These are phyloP conservation scores for Myxozyma mucilagina DNA, from an alignment of 805 yeast species.

Conservation along the genomic window DNA sequence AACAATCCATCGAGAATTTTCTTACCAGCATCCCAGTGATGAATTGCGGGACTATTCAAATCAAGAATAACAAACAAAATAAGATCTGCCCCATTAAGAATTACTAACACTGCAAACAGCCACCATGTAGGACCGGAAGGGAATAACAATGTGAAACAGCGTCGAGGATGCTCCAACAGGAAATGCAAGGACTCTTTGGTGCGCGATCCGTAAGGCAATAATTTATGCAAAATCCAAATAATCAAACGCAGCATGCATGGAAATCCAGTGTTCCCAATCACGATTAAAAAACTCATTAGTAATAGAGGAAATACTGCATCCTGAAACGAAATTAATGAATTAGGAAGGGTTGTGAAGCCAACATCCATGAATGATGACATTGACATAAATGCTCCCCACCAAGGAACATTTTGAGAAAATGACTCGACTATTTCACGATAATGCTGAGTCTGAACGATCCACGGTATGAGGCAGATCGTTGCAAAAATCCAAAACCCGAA, in stretches of 20 bases:
- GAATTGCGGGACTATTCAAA: constrained; percentile 53
- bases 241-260: constrained; percentile 79
- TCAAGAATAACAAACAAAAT: constrained; percentile 79
- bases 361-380: constrained; percentile 80
- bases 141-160: constrained; percentile 90
- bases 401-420: constrained; percentile 69
- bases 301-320: constrained; percentile 65
- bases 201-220: constrained; percentile 56
- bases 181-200: constrained; percentile 74
- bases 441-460: constrained; percentile 49
- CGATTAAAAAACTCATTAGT: constrained; percentile 65
- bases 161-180: constrained; percentile 90
- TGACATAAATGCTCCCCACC: constrained; percentile 93
- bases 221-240: constrained; percentile 74
- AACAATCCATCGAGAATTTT: constrained; percentile 79
- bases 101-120: constrained; percentile 73
- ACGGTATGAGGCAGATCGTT: constrained; percentile 50
- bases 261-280: constrained; percentile 93
- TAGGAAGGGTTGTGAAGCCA: constrained; percentile 78
- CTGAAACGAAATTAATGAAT: constrained; percentile 72
- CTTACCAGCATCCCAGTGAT: constrained; percentile 61
- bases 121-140: constrained; percentile 96
- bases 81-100: constrained; percentile 74
- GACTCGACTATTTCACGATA: constrained; percentile 50
- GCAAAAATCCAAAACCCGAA: constrained; percentile 72